A percentile compares a stretch with the other conserved stretches of the same genome.
Evolutionary conservation across 208 protist species (phyloP).

Genomic region (Acanthamoeba sp.): DNA sequence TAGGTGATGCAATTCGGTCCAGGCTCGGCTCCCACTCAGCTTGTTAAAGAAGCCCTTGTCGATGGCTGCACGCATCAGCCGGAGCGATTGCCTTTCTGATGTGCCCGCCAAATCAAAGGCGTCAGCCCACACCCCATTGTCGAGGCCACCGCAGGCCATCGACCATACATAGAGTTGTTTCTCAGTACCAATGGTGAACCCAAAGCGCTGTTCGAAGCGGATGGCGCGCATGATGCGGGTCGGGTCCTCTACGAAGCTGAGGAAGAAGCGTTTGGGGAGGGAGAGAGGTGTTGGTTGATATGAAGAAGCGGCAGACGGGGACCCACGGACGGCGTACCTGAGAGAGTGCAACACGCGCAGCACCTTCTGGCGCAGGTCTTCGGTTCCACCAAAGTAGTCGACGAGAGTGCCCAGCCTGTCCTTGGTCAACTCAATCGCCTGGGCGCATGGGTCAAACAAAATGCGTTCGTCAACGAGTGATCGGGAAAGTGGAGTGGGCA

Average conservation of each 20-base stretch:
- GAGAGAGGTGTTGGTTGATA: too few species aligned
- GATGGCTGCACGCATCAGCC: neutral
- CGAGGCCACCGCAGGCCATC: too few species aligned
- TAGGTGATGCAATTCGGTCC: slow-evolving; percentile 32
- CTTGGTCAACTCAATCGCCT: slow-evolving; percentile 63
- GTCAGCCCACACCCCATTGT: too few species aligned
- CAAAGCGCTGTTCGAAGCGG: slow-evolving; percentile 69
- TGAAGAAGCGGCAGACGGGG: too few species aligned
- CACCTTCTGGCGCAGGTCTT: slow-evolving; percentile 6
- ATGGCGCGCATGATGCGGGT: slow-evolving; percentile 62
- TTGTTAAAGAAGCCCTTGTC: slow-evolving; percentile 65
- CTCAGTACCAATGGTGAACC: slow-evolving; percentile 66
- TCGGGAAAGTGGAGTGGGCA: neutral
- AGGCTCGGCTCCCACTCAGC: slow-evolving; percentile 3
- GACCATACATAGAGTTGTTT: too few species aligned
- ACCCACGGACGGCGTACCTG: neutral
- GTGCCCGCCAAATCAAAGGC: neutral
- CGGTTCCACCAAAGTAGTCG: slow-evolving; percentile 35
- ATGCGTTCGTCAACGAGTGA: too few species aligned
- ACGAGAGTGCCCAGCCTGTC: slow-evolving; percentile 51
- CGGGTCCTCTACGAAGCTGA: slow-evolving; percentile 71
- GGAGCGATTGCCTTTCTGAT: slow-evolving; percentile 44
- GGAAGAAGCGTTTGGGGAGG: neutral
- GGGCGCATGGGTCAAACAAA: too few species aligned
- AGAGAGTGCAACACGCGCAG: slow-evolving; percentile 68